A percentile compares a stretch with the other conserved stretches of the same genome.
Evolutionary conservation across 2,329 filamentous ascomycete genomes (phyloP).

Genomic region (Amylocarpus encephaloides): DNA sequence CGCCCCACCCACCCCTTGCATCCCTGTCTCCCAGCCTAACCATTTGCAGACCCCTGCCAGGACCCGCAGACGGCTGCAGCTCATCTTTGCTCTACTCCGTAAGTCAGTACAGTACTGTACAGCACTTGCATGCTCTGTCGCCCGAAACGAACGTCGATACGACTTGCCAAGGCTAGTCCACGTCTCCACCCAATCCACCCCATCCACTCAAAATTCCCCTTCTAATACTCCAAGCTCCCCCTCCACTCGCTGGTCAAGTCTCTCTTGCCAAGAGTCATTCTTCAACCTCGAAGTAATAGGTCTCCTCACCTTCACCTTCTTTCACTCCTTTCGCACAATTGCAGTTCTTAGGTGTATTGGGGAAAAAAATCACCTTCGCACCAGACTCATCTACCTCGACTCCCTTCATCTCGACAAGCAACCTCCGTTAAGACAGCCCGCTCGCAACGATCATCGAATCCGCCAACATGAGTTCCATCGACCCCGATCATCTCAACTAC

Average conservation of each 20-base stretch:
- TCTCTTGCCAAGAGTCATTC: slow-evolving; percentile 4
- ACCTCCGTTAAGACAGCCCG: neutral
- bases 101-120: no score
- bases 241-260: neutral
- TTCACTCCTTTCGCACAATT: slow-evolving; percentile 3
- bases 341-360: slow-evolving; percentile 5
- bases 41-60: neutral
- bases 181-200: no score
- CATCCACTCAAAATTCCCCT: neutral
- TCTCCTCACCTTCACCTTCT: neutral
- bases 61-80: no score
- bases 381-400: neutral
- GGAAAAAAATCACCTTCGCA: neutral
- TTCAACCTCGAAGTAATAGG: neutral
- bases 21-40: neutral
- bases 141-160: no score
- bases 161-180: no score
- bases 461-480: slow-evolving; percentile 31
- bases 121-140: no score
- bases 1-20: neutral
- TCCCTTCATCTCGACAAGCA: neutral
- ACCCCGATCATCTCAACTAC: slow-evolving; percentile 41
- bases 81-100: no score
- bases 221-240: neutral
- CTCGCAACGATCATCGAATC: slow-evolving; percentile 3